Evolutionary conservation across 2,329 filamentous ascomycete species (phyloP).

Genomic region (Monosporascus sp.): DNA sequence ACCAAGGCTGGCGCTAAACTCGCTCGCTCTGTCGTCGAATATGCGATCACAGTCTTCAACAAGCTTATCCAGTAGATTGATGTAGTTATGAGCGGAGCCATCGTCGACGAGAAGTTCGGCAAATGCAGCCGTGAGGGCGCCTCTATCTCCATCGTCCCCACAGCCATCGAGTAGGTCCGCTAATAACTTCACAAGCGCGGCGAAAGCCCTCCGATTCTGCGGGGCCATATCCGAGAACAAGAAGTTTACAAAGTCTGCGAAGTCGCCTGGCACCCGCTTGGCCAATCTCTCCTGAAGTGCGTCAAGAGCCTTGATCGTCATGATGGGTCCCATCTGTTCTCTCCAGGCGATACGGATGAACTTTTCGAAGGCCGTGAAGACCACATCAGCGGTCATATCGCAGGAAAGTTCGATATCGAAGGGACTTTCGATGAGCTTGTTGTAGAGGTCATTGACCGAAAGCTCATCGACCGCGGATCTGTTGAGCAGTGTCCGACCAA

Average conservation of each 20-base stretch:
- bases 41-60: conserved; percentile 85
- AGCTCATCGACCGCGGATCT: conserved; percentile 69
- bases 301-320: conserved; percentile 65
- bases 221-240: conserved; percentile 62
- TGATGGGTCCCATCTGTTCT: conserved; percentile 79
- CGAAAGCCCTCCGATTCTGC: conserved; percentile 71
- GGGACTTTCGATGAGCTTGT: conserved; percentile 77
- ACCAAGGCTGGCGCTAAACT: conserved; percentile 31
- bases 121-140: conserved; percentile 82
- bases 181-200: conserved; percentile 76
- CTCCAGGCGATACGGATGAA: conserved; percentile 85
- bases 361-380: conserved; percentile 91
- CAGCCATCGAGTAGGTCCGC: conserved; percentile 86
- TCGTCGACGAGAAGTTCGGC: conserved; percentile 78
- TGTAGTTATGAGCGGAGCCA: conserved; percentile 72
- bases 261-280: conserved; percentile 66
- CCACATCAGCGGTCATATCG: conserved; percentile 73
- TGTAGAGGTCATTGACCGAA: conserved; percentile 84
- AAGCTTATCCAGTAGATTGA: conserved; percentile 80
- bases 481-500: conserved; percentile 69
- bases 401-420: conserved; percentile 69
- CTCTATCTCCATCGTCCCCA: conserved; percentile 84
- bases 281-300: conserved; percentile 65
- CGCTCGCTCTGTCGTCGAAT: conserved; percentile 57
- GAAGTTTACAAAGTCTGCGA: conserved; percentile 62